Conservation (phyloP, 108 stramenopile genomes). For the Licmophora abbreviata region DNA sequence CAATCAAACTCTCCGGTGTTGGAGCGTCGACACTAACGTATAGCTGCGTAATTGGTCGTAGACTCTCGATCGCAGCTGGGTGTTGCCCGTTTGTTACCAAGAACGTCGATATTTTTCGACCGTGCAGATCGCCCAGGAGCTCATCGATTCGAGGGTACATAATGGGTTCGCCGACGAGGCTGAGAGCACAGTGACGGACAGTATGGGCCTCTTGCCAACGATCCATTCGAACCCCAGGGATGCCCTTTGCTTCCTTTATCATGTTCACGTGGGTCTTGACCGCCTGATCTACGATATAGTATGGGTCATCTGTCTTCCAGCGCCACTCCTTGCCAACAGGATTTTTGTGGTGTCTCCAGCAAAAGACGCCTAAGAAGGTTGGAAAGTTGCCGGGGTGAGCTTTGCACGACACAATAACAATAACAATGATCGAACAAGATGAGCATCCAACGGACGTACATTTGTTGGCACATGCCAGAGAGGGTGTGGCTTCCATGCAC, state of each 20-base stretch:
- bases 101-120: slow-evolving; percentile 84
- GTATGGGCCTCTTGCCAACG: slow-evolving; percentile 91
- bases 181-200: slow-evolving; percentile 83
- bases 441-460: slow-evolving; percentile 32
- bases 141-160: slow-evolving; percentile 96
- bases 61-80: slow-evolving; percentile 77
- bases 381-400: background rate
- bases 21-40: slow-evolving; percentile 93
- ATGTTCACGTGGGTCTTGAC: slow-evolving; percentile 74
- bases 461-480: slow-evolving; percentile 94
- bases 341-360: slow-evolving; percentile 98
- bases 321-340: slow-evolving; percentile 96
- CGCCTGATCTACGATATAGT: slow-evolving; percentile 84
- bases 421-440: background rate
- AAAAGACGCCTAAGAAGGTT: slow-evolving; percentile 84
- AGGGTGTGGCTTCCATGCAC: slow-evolving; percentile 96
- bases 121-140: slow-evolving; percentile 81
- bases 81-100: slow-evolving; percentile 97
- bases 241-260: slow-evolving; percentile 92
- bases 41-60: slow-evolving; percentile 93
- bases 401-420: background rate
- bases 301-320: slow-evolving; percentile 94
- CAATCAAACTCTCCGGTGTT: slow-evolving; percentile 85
- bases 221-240: slow-evolving; percentile 89
- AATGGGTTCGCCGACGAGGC: slow-evolving; percentile 88